Percentiles rank a stretch among this genome's conserved stretches.
phyloP scores from a whole-genome alignment of 2,329 filamentous ascomycete species.

The Pseudodiploospora longispora region DNA sequence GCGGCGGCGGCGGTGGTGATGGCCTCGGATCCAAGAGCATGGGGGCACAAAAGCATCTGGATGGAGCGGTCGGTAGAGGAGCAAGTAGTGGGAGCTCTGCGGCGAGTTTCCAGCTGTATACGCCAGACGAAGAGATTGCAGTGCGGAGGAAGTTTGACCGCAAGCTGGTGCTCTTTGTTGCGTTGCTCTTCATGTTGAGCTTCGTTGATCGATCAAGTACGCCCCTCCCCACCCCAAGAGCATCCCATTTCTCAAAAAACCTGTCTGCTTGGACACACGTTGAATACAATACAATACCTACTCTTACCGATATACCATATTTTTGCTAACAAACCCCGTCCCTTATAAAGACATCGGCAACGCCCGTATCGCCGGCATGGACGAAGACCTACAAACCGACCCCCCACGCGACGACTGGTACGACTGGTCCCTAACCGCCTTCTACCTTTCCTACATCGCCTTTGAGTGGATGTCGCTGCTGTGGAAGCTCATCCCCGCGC shows the following conservation, averaged over 20 bases:
- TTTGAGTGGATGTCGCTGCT: conserved; percentile 60
- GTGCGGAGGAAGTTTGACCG: conserved; percentile 71
- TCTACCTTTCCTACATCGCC: conserved; percentile 55
- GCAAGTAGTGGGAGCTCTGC: conserved; percentile 21
- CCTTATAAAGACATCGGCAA: conserved; percentile 50
- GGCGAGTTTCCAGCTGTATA: conserved; percentile 36
- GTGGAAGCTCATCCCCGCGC: conserved; percentile 52
- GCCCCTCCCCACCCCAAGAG: conserved; percentile 15
- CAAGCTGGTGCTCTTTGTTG: conserved; percentile 71
- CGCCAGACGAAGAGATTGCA: conserved; percentile 60
- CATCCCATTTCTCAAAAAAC: not conserved
- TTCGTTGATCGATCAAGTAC: conserved; percentile 81
- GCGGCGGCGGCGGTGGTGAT: conserved; percentile 9
- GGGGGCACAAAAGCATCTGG: not conserved
- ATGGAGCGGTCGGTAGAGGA: conserved; percentile 2
- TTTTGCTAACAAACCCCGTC: not conserved
- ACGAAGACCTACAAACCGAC: conserved; percentile 47
- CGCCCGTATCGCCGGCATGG: conserved; percentile 56
- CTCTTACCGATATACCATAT: not conserved
- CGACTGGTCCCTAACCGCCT: conserved; percentile 52
- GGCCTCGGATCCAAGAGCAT: conserved; percentile 13
- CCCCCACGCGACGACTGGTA: conserved; percentile 42
- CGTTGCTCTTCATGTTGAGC: conserved; percentile 72
- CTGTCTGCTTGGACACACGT: too few species aligned
- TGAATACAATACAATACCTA: not conserved